Evolutionary conservation across 371 early-diverging fungal genomes (phyloP).

Genomic region (Apophysomyces ossiformis): DNA sequence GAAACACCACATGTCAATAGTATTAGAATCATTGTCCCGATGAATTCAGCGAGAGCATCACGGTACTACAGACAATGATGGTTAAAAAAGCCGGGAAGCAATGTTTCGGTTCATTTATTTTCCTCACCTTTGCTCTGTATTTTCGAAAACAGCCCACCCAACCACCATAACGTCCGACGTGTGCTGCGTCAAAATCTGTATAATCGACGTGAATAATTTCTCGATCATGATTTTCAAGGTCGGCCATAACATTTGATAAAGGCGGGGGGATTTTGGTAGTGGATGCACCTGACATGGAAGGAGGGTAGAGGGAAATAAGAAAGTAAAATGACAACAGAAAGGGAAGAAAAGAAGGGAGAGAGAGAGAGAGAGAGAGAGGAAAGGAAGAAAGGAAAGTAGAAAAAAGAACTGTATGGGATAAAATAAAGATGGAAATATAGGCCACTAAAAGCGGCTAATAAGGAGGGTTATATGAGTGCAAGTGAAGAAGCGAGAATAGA

Average conservation of each 20-base stretch:
- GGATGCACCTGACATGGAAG: neutral
- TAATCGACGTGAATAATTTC: neutral
- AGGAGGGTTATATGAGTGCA: neutral
- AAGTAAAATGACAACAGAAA: too few species aligned
- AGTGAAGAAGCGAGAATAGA: neutral
- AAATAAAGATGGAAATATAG: slow-evolving; percentile 6
- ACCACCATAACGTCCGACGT: neutral
- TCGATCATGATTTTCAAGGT: slow-evolving; percentile 6
- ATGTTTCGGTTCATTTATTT: too few species aligned
- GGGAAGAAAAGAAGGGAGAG: too few species aligned
- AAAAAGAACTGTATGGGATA: neutral
- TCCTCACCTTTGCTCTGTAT: neutral
- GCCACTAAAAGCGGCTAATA: neutral
- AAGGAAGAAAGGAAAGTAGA: neutral
- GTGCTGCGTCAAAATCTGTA: neutral
- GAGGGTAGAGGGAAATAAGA: neutral
- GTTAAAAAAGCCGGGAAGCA: neutral
- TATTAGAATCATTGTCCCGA: slow-evolving; percentile 77
- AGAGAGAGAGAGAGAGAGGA: too few species aligned
- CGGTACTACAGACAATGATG: slow-evolving; percentile 42
- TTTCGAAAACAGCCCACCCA: slow-evolving; percentile 1
- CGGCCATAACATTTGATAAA: neutral
- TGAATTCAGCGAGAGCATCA: slow-evolving; percentile 81
- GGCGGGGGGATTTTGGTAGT: neutral
- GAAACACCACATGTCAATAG: slow-evolving; percentile 71